Conservation (phyloP, 2,329 filamentous ascomycete genomes). For the Fusarium agapanthi region DNA sequence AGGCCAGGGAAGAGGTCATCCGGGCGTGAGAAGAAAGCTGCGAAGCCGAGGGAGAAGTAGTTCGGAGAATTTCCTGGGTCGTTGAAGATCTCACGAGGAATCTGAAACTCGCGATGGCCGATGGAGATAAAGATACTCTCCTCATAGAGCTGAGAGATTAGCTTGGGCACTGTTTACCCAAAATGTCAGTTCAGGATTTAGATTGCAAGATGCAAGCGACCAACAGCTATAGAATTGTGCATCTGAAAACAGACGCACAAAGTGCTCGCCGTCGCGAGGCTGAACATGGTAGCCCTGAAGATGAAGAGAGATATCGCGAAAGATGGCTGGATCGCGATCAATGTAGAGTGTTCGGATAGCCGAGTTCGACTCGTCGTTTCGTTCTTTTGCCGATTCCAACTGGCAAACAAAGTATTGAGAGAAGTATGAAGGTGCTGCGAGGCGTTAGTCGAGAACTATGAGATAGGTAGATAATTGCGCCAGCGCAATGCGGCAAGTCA, state of each 20-base stretch:
- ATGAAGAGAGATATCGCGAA: slow-evolving; percentile 88
- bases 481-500: not conserved
- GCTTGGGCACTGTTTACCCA: slow-evolving; percentile 72
- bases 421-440: slow-evolving; percentile 89
- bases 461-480: not conserved
- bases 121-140: slow-evolving; percentile 93
- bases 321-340: slow-evolving; percentile 89
- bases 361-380: slow-evolving; percentile 59
- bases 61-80: slow-evolving; percentile 91
- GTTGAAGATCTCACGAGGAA: slow-evolving; percentile 87
- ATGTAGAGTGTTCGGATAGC: slow-evolving; percentile 87
- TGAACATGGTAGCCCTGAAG: slow-evolving; percentile 90
- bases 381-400: slow-evolving; percentile 69
- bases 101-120: slow-evolving; percentile 86
- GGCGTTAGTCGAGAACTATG: slow-evolving; percentile 15
- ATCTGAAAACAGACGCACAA: slow-evolving; percentile 91
- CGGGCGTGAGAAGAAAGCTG: slow-evolving; percentile 83
- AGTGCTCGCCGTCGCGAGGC: slow-evolving; percentile 84
- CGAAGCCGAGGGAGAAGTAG: slow-evolving; percentile 92
- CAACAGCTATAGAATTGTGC: slow-evolving; percentile 91
- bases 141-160: slow-evolving; percentile 91
- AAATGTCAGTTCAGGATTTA: not conserved
- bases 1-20: slow-evolving; percentile 87
- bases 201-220: slow-evolving; percentile 40
- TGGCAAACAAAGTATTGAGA: slow-evolving; percentile 93